Percentiles rank a stretch among this genome's conserved stretches.
These are phyloP conservation scores for Diaporthe nobilis DNA, from an alignment of 2,329 filamentous ascomycete genomes.

Conservation along the genomic window DNA sequence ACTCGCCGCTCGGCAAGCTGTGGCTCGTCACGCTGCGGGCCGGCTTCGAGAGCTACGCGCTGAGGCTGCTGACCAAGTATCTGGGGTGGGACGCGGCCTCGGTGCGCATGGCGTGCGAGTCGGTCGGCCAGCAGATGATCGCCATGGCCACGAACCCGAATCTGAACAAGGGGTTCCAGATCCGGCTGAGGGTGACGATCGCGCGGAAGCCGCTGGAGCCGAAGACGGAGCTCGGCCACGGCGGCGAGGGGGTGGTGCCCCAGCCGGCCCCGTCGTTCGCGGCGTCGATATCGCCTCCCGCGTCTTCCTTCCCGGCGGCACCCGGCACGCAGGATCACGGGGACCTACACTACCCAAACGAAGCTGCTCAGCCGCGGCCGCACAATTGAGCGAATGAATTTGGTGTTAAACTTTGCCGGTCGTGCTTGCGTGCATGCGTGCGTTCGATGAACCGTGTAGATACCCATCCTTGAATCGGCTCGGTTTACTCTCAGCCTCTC, in stretches of 20 bases:
- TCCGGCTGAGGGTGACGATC: slow-evolving; percentile 64
- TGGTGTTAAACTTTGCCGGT: background rate
- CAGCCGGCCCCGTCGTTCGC: background rate
- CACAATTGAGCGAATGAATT: background rate
- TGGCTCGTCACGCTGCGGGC: slow-evolving; percentile 68
- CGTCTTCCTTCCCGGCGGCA: background rate
- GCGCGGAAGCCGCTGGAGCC: slow-evolving; percentile 63
- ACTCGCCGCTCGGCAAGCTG: slow-evolving; percentile 65
- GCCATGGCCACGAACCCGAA: slow-evolving; percentile 62
- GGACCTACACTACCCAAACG: background rate
- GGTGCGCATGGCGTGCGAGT: slow-evolving; percentile 62
- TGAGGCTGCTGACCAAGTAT: slow-evolving; percentile 67
- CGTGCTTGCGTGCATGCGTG: background rate
- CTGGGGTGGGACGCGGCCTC: slow-evolving; percentile 66
- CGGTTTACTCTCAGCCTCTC: background rate
- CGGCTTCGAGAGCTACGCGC: slow-evolving; percentile 62
- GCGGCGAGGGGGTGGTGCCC: background rate
- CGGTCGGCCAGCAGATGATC: slow-evolving; percentile 64
- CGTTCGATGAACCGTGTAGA: background rate
- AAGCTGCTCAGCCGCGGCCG: slow-evolving; percentile 16
- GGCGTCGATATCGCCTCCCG: slow-evolving; percentile 1
- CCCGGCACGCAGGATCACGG: background rate
- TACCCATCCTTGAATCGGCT: background rate
- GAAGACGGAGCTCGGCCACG: background rate
- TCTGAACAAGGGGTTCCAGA: slow-evolving; percentile 57